phyloP scores from a whole-genome alignment of 164 flowering plant species.

The Saururus chinensis region DNA sequence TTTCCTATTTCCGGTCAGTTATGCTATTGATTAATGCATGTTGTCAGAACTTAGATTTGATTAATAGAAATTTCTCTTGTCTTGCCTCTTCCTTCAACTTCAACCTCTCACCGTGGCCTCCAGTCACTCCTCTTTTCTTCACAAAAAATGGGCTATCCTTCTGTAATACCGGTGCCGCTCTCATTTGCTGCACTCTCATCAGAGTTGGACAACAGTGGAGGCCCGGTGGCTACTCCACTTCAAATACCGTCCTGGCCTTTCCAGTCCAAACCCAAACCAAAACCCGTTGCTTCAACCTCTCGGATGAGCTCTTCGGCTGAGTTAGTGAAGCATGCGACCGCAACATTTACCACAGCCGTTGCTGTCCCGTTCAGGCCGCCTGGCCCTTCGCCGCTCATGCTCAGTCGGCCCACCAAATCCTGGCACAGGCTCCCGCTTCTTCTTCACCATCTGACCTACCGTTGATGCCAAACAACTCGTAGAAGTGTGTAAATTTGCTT shows the following conservation, averaged over 20 bases:
- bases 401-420: constrained; percentile 53
- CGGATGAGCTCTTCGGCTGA: constrained; percentile 93
- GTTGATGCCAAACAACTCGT: constrained; percentile 94
- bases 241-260: constrained; percentile 74
- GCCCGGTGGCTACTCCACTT: constrained; percentile 33
- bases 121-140: no score
- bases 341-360: constrained; percentile 80
- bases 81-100: no score
- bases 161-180: background rate
- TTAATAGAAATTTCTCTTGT: no score
- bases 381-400: constrained; percentile 99
- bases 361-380: constrained; percentile 96
- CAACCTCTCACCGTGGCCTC: no score
- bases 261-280: constrained; percentile 63
- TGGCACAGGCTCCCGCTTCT: constrained; percentile 36
- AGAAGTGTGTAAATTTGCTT: constrained; percentile 81
- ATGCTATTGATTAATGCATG: no score
- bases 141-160: background rate
- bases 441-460: constrained; percentile 55
- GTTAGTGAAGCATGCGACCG: constrained; percentile 70
- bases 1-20: no score
- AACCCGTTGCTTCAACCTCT: constrained; percentile 75
- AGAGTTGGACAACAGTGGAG: constrained; percentile 30
- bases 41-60: no score
- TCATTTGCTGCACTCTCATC: constrained; percentile 26